A percentile compares a stretch with the other conserved stretches of the same genome.
Evolutionary conservation across 495 filamentous ascomycete genomes (phyloP).

Genomic region (Aspergillus wentii): DNA sequence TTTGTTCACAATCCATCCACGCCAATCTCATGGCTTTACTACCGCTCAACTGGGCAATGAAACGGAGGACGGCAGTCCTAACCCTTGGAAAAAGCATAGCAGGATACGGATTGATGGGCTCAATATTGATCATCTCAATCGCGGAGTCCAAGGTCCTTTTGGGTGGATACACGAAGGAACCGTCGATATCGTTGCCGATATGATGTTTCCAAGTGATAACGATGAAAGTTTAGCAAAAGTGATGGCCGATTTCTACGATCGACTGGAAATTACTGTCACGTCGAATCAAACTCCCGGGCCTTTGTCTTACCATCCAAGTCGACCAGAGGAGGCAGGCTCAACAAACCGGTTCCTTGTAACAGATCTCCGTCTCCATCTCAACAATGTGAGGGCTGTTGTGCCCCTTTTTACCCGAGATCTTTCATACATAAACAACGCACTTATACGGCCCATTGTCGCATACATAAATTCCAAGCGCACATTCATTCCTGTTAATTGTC

Average conservation of each 20-base stretch:
- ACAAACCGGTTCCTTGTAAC: constrained; percentile 76
- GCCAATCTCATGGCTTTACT: constrained; percentile 71
- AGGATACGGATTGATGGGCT: constrained; percentile 87
- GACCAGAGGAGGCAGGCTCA: constrained; percentile 21
- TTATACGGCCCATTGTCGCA: constrained; percentile 95
- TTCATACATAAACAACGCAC: constrained; percentile 91
- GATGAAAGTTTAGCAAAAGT: constrained; percentile 87
- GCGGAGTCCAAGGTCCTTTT: constrained; percentile 89
- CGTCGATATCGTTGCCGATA: constrained; percentile 93
- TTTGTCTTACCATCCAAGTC: constrained; percentile 4
- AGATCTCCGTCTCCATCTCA: constrained; percentile 85
- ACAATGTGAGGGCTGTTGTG: constrained; percentile 85
- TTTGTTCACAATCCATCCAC: constrained; percentile 93
- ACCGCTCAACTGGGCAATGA: constrained; percentile 51
- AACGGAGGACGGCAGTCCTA: constrained; percentile 43
- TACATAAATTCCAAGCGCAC: constrained; percentile 93
- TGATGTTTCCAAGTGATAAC: constrained; percentile 83
- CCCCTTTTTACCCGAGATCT: constrained; percentile 87
- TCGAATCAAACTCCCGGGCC: constrained; percentile 51
- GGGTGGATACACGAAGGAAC: constrained; percentile 96
- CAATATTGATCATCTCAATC: constrained; percentile 93
- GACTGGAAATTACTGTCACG: constrained; percentile 85
- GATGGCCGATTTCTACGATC: constrained; percentile 90
- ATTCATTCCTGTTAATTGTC: constrained; percentile 92
- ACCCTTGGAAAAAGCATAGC: constrained; percentile 87